Evolutionary conservation across 2,329 filamentous ascomycete species (phyloP).

Genomic region (Pestalotiopsis fici): DNA sequence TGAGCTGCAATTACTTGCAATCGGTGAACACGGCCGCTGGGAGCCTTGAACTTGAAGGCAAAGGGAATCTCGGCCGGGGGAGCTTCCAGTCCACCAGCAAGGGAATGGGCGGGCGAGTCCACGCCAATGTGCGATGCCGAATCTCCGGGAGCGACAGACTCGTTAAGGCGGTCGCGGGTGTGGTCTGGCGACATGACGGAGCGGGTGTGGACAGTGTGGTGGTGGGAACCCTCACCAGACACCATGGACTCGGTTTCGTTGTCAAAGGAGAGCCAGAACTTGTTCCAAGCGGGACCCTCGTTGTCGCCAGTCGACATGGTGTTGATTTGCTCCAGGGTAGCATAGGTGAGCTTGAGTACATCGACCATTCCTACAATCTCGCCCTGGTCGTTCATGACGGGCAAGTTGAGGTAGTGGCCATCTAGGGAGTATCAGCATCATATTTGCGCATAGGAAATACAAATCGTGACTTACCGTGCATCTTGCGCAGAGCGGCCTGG

Average conservation of each 20-base stretch:
- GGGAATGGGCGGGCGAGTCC: conserved; percentile 73
- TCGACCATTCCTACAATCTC: conserved; percentile 99
- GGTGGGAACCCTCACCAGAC: conserved; percentile 84
- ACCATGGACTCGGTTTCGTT: conserved; percentile 95
- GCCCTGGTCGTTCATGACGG: conserved; percentile 95
- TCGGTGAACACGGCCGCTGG: conserved; percentile 89
- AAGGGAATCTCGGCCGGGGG: conserved; percentile 75
- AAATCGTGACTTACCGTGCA: conserved; percentile 75
- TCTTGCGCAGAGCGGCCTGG: conserved; percentile 95
- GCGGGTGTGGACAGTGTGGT: conserved; percentile 65
- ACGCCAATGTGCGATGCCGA: conserved; percentile 90
- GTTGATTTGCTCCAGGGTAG: conserved; percentile 96
- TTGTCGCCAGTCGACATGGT: conserved; percentile 86
- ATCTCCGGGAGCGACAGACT: conserved; percentile 89
- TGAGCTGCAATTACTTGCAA: conserved; percentile 81
- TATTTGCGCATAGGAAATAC: not conserved
- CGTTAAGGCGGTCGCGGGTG: conserved; percentile 65
- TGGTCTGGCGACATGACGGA: conserved; percentile 83
- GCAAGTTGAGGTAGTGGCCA: conserved; percentile 96
- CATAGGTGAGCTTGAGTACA: conserved; percentile 96
- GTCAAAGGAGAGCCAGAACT: conserved; percentile 97
- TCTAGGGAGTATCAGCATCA: conserved; percentile 51
- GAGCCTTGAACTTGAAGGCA: conserved; percentile 98
- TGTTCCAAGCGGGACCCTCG: conserved; percentile 98
- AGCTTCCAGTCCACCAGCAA: conserved; percentile 54